These are phyloP conservation scores for Agaricales sp. DNA, from an alignment of 1,284 basidiomycete genomes.

Conservation along the genomic window DNA sequence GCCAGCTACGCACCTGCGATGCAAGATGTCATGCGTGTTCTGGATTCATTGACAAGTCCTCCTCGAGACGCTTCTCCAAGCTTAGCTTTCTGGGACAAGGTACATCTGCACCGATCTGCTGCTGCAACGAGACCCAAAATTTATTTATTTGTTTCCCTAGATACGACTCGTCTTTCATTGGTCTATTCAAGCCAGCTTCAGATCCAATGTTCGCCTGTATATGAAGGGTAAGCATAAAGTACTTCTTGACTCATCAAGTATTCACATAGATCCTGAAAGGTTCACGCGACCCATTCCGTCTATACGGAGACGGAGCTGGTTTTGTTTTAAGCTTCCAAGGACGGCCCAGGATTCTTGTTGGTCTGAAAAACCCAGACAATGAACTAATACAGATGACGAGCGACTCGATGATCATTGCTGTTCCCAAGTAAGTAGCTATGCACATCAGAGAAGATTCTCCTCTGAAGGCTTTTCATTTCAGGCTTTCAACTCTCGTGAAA, in stretches of 20 bases:
- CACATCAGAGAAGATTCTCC: neutral
- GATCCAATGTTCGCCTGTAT: slow-evolving; percentile 68
- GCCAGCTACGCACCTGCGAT: slow-evolving; percentile 83
- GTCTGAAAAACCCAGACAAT: slow-evolving; percentile 61
- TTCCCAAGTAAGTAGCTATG: slow-evolving; percentile 64
- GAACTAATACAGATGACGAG: slow-evolving; percentile 84
- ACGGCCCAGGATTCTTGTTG: slow-evolving; percentile 65
- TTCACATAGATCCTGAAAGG: slow-evolving; percentile 51
- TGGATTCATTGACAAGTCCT: slow-evolving; percentile 77
- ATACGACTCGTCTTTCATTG: slow-evolving; percentile 82
- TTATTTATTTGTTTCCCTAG: slow-evolving; percentile 28
- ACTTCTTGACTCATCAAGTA: slow-evolving; percentile 4
- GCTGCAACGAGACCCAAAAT: slow-evolving; percentile 1
- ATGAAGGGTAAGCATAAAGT: slow-evolving; percentile 59
- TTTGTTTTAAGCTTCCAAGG: slow-evolving; percentile 86
- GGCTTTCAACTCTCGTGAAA: neutral
- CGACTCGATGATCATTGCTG: slow-evolving; percentile 70
- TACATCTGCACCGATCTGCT: slow-evolving; percentile 16
- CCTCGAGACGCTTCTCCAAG: slow-evolving; percentile 82
- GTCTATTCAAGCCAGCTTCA: slow-evolving; percentile 65
- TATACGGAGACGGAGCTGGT: slow-evolving; percentile 75
- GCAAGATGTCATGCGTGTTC: slow-evolving; percentile 77
- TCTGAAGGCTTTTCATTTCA: neutral
- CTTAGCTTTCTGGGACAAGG: slow-evolving; percentile 93
- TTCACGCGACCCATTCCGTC: slow-evolving; percentile 73